These are phyloP conservation scores for Gossypium aridum DNA, from an alignment of 441 rosid genomes.

Conservation along the genomic window DNA sequence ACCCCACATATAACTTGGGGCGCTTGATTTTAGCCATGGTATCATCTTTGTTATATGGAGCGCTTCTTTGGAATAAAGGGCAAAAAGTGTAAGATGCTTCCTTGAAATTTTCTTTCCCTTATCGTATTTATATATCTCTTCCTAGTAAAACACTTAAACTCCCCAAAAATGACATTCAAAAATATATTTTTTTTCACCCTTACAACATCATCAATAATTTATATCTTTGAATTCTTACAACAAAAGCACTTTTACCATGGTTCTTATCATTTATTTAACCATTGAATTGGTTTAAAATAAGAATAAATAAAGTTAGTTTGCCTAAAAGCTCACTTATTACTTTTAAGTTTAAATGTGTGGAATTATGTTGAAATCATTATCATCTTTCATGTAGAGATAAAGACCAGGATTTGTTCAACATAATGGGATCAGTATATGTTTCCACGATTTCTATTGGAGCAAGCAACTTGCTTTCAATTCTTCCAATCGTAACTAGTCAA, in stretches of 20 bases:
- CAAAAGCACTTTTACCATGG: neutral
- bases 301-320: too few relatives aligned
- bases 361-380: neutral
- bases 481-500: constrained; percentile 18
- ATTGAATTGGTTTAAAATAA: too few relatives aligned
- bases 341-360: neutral
- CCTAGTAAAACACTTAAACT: neutral
- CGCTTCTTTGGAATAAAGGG: constrained; percentile 43
- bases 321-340: too few relatives aligned
- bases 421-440: constrained; percentile 17
- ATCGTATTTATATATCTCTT: neutral
- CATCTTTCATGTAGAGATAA: neutral
- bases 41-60: constrained; percentile 33
- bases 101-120: neutral
- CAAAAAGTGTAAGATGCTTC: constrained; percentile 29
- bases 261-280: too few relatives aligned
- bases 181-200: neutral
- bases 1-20: constrained; percentile 37
- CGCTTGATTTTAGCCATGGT: constrained; percentile 18
- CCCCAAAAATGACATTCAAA: neutral
- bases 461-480: constrained; percentile 13
- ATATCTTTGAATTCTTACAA: neutral
- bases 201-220: neutral
- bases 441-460: constrained; percentile 12
- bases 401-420: constrained; percentile 4